These are phyloP conservation scores for Leccinum variicolor DNA, from an alignment of 768 basidiomycete species.

Conservation along the genomic window DNA sequence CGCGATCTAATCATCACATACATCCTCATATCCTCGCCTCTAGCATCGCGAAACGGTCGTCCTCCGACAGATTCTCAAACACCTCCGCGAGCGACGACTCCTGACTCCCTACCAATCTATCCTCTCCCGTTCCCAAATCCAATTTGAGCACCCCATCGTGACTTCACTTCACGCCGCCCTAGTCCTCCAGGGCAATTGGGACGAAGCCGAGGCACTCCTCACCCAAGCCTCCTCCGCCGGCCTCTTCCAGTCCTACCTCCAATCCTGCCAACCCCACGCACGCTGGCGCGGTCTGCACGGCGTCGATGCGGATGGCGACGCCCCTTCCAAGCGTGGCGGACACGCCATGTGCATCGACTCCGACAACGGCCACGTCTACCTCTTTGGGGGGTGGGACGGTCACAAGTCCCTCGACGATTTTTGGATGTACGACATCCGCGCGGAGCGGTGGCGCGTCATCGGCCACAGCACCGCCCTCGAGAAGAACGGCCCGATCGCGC, in stretches of 20 bases:
- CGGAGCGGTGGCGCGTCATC: slow-evolving; percentile 60
- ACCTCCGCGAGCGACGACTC: slow-evolving; percentile 72
- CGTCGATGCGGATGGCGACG: slow-evolving; percentile 59
- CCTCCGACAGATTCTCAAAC: slow-evolving; percentile 50
- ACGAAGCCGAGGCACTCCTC: slow-evolving; percentile 53
- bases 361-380: slow-evolving; percentile 58
- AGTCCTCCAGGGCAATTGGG: slow-evolving; percentile 67
- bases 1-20: neutral
- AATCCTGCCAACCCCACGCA: slow-evolving; percentile 52
- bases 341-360: slow-evolving; percentile 81
- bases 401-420: slow-evolving; percentile 72
- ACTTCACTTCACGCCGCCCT: slow-evolving; percentile 60
- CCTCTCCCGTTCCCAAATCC: slow-evolving; percentile 19
- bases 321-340: slow-evolving; percentile 67
- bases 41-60: slow-evolving; percentile 67
- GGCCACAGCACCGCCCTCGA: slow-evolving; percentile 53
- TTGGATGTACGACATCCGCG: slow-evolving; percentile 64
- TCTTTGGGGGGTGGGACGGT: slow-evolving; percentile 81
- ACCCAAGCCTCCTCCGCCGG: slow-evolving; percentile 45
- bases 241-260: slow-evolving; percentile 61
- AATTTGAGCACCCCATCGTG: slow-evolving; percentile 65
- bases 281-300: slow-evolving; percentile 60
- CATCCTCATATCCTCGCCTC: neutral
- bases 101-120: slow-evolving; percentile 51
- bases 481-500: slow-evolving; percentile 62